Evolutionary conservation across 2,329 filamentous ascomycete genomes (phyloP).

Genomic region (Scolecobasidium constrictum): DNA sequence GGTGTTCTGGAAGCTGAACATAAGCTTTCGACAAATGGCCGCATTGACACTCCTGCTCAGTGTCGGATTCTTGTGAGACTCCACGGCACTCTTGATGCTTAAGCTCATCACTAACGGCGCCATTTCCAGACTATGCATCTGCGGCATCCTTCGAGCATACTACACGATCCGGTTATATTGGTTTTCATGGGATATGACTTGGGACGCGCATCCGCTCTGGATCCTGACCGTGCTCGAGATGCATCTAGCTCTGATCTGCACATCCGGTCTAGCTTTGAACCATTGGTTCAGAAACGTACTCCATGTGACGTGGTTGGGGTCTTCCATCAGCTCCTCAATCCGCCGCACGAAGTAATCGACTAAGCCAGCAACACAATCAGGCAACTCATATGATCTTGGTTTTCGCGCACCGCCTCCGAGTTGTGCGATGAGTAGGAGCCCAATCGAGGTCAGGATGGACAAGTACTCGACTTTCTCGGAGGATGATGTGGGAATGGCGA

Average conservation of each 20-base stretch:
- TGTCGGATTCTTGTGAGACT: slow-evolving; percentile 29
- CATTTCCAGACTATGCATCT: slow-evolving; percentile 21
- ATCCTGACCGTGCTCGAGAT: too few species aligned
- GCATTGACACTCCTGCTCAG: slow-evolving; percentile 33
- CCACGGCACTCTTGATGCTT: background rate
- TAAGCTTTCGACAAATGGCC: slow-evolving; percentile 32
- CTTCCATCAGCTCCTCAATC: too few species aligned
- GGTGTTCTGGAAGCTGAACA: slow-evolving; percentile 31
- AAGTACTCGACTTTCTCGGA: too few species aligned
- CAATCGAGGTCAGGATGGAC: too few species aligned
- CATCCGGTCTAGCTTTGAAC: background rate
- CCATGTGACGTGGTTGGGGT: too few species aligned
- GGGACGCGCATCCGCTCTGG: background rate
- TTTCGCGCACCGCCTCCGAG: too few species aligned
- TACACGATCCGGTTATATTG: slow-evolving; percentile 14
- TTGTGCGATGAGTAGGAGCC: too few species aligned
- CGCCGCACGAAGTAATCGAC: too few species aligned
- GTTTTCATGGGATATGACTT: background rate
- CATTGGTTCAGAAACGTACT: background rate
- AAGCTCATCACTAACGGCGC: background rate
- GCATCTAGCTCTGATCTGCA: background rate
- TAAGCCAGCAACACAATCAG: too few species aligned
- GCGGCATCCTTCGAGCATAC: slow-evolving; percentile 26
- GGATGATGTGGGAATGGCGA: too few species aligned
- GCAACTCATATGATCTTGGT: too few species aligned